Base-by-base conservation (phyloP, 2,329 filamentous ascomycete genomes). In the Penicillium vulpinum region DNA sequence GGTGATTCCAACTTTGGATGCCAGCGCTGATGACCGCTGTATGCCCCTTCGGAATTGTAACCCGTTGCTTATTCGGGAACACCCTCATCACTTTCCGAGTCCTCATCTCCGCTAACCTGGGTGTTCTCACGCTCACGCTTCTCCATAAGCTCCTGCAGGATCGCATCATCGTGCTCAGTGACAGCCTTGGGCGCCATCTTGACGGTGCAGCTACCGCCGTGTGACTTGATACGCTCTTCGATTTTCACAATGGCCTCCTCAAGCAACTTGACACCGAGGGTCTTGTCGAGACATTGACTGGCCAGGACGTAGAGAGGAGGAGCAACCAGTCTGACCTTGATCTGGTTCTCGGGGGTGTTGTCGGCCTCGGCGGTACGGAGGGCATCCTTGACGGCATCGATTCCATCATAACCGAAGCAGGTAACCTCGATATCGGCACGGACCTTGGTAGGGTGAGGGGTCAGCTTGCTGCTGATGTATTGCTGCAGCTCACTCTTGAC, bases 171-270 rank as follows among this genome's bases (percentile, higher is more conserved):
- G 76, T 92, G 95, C 83, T 97, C 95, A 1, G 94, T 99, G 61
- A 99, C 94, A 5, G 95, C 94, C 87, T 97, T 97, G 66, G 94
- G 94, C 70, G 94, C 92, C 94, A 99, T 99, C 86, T 95, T 96
- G 68, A 97, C 89, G 41, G 88, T 84, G 71, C 93, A 89, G 72
- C 86, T 87, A 60, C 94, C 94, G 52, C 90, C 90, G 0, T 89
- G 85, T 44, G 77, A 81, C 73, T 87, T 85, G 73, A 99, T 99
- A 75, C 84, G 92, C 71, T 80, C 84, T 68, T 89, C 85, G 69
- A 99, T 92, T 68, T 92, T 90, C 70, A 89, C 83, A 67, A 99
- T 99, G 18, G 94, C 91, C 71, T 91, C 88, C 76, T 96, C 91
- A 66, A 99, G 81, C 61, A 88, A 85, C 60, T 86, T 80, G 69